Base-by-base conservation (phyloP, 106 monocot species). In the Alisma plantagoaquatica region DNA sequence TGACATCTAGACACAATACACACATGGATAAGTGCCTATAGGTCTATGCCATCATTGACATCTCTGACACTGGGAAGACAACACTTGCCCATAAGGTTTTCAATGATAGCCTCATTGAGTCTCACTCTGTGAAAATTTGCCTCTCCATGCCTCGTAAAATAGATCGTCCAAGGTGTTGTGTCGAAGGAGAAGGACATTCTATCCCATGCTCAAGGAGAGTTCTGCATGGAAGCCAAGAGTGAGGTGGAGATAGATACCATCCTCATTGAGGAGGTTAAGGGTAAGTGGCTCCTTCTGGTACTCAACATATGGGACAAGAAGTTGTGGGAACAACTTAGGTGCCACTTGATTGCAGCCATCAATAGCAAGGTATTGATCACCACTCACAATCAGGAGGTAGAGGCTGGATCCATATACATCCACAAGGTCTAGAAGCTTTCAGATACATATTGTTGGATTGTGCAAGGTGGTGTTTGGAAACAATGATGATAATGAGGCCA, bases 11-110 rank as follows among this genome's bases (percentile, higher is more conserved):
- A 29, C 29, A 27, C n/a, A 29, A 28, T n/a, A 59, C 4, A 18
- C n/a, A n/a, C n/a, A n/a, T n/a, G n/a, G 10, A 59, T 5, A 23
- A 15, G 44, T 46, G 29, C 28, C 59, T 18, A n/a, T n/a, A n/a
- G 25, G 30, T 29, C 8, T 27, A 27, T 45, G 59, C 61, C 48
- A 49, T 61, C 19, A 59, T 56, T 7, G 78, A 73, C 3, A 65
- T 61, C 48, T 73, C 49, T 20, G 78, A 67, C n/a, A 73, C 73
- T 17, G 73, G 78, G 22, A 78, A 78, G 68, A 78, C 78, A 1
- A 73, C 69, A 1, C 78, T 78, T 23, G 78, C 78, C 14, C 57
- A 30, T 24, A 65, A 56, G 42, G 44, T 78, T 21, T 73, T 29
- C 50, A 51, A 65, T 25, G 43, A 73, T 33, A 33, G 44, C 12